phyloP scores from a whole-genome alignment of 2,329 filamentous ascomycete species.

The Biscogniauxia mediterranea region DNA sequence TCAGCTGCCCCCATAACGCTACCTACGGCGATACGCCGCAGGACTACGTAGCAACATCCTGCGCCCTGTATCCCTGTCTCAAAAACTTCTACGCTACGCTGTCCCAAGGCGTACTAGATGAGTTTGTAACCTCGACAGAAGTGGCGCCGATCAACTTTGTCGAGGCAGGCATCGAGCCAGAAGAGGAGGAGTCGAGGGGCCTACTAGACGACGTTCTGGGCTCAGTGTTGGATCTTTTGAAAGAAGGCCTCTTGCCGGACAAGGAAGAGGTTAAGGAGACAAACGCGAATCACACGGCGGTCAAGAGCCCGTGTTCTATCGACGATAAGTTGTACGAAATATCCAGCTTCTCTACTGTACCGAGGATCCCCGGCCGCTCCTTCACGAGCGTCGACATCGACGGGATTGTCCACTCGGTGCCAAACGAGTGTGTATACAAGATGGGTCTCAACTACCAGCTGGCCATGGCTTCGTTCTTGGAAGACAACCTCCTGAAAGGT shows the following conservation, averaged over 20 bases:
- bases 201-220: too few relatives aligned
- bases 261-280: background rate
- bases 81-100: conserved; percentile 18
- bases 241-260: background rate
- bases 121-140: conserved; percentile 14
- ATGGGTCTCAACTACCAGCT: conserved; percentile 9
- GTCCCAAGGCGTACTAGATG: conserved; percentile 11
- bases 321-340: conserved; percentile 11
- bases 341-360: conserved; percentile 11
- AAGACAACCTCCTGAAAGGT: conserved; percentile 7
- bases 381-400: conserved; percentile 14
- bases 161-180: conserved; percentile 5
- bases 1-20: conserved; percentile 17
- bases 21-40: background rate
- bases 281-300: conserved; percentile 15
- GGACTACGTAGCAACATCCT: conserved; percentile 17
- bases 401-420: conserved; percentile 14
- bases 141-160: conserved; percentile 13
- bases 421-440: conserved; percentile 19
- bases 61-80: conserved; percentile 19
- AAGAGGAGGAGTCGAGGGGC: background rate
- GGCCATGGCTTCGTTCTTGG: conserved; percentile 8
- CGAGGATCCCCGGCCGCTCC: conserved; percentile 1
- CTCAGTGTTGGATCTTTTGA: too few relatives aligned
- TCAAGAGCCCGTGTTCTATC: conserved; percentile 15